Conservation (phyloP, 2,329 filamentous ascomycete genomes). For the Colletotrichum salicis region DNA sequence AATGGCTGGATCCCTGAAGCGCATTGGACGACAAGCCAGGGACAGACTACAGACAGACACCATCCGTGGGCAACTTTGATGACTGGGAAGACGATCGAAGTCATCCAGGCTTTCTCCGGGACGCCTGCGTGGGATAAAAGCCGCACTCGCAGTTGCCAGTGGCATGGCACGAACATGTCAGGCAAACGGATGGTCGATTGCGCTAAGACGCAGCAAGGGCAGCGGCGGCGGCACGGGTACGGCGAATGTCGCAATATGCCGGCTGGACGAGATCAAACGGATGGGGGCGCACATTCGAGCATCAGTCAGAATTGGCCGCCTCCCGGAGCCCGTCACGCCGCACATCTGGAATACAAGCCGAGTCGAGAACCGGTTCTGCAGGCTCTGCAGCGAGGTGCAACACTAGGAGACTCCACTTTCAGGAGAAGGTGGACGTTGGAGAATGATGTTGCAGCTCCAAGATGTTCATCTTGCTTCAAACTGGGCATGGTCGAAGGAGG, state of each 20-base stretch:
- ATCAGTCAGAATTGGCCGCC: neutral
- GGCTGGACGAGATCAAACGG: neutral
- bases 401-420: constrained; percentile 27
- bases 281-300: constrained; percentile 1
- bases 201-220: neutral
- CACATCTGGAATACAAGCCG: constrained; percentile 20
- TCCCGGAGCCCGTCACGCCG: constrained; percentile 7
- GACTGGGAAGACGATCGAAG: neutral
- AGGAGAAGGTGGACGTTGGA: constrained; percentile 34
- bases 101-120: neutral
- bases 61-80: neutral
- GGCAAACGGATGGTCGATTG: constrained; percentile 11
- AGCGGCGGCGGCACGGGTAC: neutral
- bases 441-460: constrained; percentile 32
- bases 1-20: constrained; percentile 3
- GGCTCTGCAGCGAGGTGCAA: constrained; percentile 16
- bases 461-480: constrained; percentile 36
- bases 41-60: constrained; percentile 11
- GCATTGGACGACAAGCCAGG: constrained; percentile 16
- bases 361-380: constrained; percentile 31
- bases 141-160: neutral
- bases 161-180: neutral
- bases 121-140: constrained; percentile 11
- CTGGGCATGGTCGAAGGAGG: constrained; percentile 35
- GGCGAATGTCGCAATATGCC: constrained; percentile 15